Evolutionary conservation across 331 rosid species (phyloP), one percentile per base, ranked within the genome.

Genomic region (Spiraea crenata): DNA sequence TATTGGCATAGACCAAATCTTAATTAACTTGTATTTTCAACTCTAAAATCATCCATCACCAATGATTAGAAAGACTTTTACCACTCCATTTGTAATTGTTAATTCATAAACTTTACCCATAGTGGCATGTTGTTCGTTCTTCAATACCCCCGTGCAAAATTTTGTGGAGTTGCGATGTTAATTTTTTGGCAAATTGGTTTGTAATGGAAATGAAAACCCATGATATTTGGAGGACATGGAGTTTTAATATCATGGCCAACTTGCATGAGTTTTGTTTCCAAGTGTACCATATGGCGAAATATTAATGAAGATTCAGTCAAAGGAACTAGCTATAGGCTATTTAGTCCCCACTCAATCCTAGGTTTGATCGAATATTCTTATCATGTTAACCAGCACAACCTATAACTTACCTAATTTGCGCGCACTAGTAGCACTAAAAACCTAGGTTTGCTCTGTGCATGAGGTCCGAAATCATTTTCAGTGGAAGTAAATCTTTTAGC

Each of bases 371-470:
- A 25, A 25, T 25, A 83, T 77, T 71, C 78, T 39, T 52, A 38
- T 71, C 59, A 80, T 83, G 55, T 70, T 76, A 51, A 34, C 74
- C 9, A 41, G n/a, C 58, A 52, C 31, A 8, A 25, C 31, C 31
- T 25, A 25, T 25, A 25, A 25, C 31, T 25, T 25, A 25, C 31
- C 31, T 25, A 25, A 25, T 25, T 25, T 25, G 31, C 31, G 1
- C 31, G 1, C 31, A 25, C 31, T 25, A 25, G 31, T 25, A 25
- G 31, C 31, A 25, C 31, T 25, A 25, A 25, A 25, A 25, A 25
- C 31, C 31, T 25, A 25, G n/a, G n/a, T n/a, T n/a, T n/a, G n/a
- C n/a, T n/a, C n/a, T n/a, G n/a, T n/a, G n/a, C n/a, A n/a, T n/a
- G n/a, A n/a, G n/a, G n/a, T n/a, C n/a, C n/a, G n/a, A n/a, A n/a